phyloP scores from a whole-genome alignment of 2,329 filamentous ascomycete genomes.

The Calonectria pteridis region DNA sequence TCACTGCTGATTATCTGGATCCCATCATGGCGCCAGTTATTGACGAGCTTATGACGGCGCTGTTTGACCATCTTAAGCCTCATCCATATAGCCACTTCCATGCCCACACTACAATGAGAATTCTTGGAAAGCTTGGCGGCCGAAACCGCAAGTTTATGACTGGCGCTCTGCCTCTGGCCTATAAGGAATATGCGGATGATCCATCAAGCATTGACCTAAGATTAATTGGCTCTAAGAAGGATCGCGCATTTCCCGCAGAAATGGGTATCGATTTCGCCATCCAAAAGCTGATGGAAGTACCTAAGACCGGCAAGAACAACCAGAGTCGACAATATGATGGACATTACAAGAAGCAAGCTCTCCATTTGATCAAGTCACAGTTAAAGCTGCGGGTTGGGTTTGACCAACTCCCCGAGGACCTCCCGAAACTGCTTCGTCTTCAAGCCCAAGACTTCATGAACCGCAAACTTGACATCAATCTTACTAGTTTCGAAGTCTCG shows the following conservation, averaged over 20 bases:
- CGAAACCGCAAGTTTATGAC: slow-evolving; percentile 97
- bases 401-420: slow-evolving; percentile 90
- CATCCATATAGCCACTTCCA: slow-evolving; percentile 98
- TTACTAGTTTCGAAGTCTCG: slow-evolving; percentile 78
- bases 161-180: slow-evolving; percentile 85
- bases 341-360: slow-evolving; percentile 94
- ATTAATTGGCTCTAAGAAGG: slow-evolving; percentile 88
- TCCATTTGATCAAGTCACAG: slow-evolving; percentile 88
- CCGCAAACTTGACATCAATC: slow-evolving; percentile 78
- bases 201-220: slow-evolving; percentile 88
- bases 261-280: slow-evolving; percentile 92
- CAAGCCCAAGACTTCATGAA: slow-evolving; percentile 88
- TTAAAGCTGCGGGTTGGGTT: slow-evolving; percentile 91
- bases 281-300: slow-evolving; percentile 84
- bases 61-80: slow-evolving; percentile 95
- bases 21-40: slow-evolving; percentile 99
- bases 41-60: slow-evolving; percentile 96
- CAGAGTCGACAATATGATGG: slow-evolving; percentile 75
- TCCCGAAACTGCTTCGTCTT: slow-evolving; percentile 85
- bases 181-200: slow-evolving; percentile 89
- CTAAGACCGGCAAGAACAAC: slow-evolving; percentile 69
- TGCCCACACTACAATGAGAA: slow-evolving; percentile 96
- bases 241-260: slow-evolving; percentile 87
- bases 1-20: slow-evolving; percentile 97
- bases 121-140: slow-evolving; percentile 94